Base-by-base conservation (phyloP, 164 flowering plant species). In the Liquidambar formosana region DNA sequence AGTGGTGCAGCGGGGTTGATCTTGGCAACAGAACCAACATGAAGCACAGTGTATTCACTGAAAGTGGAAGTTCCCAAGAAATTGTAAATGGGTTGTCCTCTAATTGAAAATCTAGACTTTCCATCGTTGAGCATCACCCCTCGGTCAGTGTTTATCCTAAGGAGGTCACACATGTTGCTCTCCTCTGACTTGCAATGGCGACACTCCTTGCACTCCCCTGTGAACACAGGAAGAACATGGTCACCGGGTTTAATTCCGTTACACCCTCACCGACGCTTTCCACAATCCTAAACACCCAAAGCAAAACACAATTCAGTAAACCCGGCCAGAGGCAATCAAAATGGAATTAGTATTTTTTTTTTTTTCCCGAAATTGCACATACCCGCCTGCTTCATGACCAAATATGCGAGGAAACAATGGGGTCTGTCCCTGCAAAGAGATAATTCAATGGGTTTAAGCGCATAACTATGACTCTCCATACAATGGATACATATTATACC, bases 231-330 rank as follows among this genome's bases (percentile, higher is more conserved):
- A 16, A 89, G 86, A 8, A 89, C 91, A 77, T 89, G 90, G 63
- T 89, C 91, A 0, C 89, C 89, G 5, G 84, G 85, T 61, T 73
- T 23, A 1, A 78, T 0, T 84, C 89, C 14, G 85, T 85, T 38
- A 89, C 93, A 1, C 91, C 91, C 54, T 84, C 86, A 4, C 91
- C 91, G 3, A 89, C 84, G 23, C 91, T 86, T 73, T 88, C 90
- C 41, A 88, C 88, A 56, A 86, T 77, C 72, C 70, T 61, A 48
- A 45, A 22, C 52, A 28, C 4, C 18, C 25, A 45, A 44, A 27
- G n/a, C 14, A 43, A 33, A 33, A 2, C 41, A 14, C n/a, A 54
- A 22, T 19, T 22, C 21, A 54, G 11, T 0, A n/a, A 54, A 10
- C 27, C 28, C 22, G 9, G 41, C 6, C 22, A 9, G 15, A 16